A percentile compares a stretch with the other conserved stretches of the same genome.
Conservation (phyloP, 2,329 filamentous ascomycete species). For the Pseudogymnoascus sp. region DNA sequence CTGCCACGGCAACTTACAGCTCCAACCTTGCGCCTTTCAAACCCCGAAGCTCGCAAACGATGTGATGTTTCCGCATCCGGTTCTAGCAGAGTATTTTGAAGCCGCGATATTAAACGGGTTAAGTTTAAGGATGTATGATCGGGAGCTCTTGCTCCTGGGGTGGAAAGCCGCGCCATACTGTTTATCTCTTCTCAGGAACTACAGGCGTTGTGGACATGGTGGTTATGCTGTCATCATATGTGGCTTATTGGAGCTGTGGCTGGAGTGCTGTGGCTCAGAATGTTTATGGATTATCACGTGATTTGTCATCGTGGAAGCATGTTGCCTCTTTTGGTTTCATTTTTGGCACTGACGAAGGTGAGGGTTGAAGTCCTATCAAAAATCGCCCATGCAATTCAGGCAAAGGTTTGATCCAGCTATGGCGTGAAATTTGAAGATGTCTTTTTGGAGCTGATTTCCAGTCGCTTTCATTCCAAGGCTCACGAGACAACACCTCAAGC, state of each 20-base stretch:
- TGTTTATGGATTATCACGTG: neutral
- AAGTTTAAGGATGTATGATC: conserved; percentile 39
- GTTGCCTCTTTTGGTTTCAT: neutral
- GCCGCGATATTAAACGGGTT: conserved; percentile 55
- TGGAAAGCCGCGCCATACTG: conserved; percentile 8
- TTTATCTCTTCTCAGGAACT: neutral
- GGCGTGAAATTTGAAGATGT: neutral
- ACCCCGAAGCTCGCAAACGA: conserved; percentile 53
- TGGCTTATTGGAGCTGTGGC: conserved; percentile 1
- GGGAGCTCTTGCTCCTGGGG: conserved; percentile 5
- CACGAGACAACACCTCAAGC: neutral
- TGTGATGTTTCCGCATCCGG: conserved; percentile 52
- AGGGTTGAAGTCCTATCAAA: neutral
- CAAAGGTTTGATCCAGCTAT: neutral
- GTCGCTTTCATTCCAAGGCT: neutral
- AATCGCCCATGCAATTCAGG: neutral
- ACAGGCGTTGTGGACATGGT: neutral
- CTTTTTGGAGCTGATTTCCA: neutral
- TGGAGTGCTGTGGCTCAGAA: neutral
- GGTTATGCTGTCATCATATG: conserved; percentile 8
- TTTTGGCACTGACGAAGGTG: neutral
- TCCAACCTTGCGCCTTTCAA: conserved; percentile 55
- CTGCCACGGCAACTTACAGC: conserved; percentile 37
- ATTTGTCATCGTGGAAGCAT: neutral
- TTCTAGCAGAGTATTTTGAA: conserved; percentile 59